Percentiles rank a stretch among this genome's conserved stretches.
Conservation (phyloP, 2,329 filamentous ascomycete species). For the Raffaelea arxii region DNA sequence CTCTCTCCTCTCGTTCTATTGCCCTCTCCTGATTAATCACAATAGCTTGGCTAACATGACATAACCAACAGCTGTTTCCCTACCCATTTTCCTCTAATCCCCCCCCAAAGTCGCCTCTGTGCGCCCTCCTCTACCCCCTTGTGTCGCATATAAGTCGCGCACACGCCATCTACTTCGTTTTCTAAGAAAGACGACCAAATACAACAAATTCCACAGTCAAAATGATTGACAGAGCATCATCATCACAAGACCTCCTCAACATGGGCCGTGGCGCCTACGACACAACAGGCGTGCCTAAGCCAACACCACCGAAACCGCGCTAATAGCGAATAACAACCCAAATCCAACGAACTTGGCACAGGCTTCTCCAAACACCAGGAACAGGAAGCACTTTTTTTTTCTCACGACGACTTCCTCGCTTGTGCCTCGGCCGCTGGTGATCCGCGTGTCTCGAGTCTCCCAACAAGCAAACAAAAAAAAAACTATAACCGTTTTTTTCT, state of each 20-base stretch:
- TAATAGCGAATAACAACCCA: slow-evolving; percentile 12
- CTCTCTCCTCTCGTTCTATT: not conserved
- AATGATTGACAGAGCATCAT: slow-evolving; percentile 22
- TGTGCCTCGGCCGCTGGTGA: not conserved
- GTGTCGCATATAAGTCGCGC: slow-evolving; percentile 2
- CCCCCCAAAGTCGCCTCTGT: too few relatives aligned
- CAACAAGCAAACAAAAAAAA: not conserved
- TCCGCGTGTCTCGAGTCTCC: not conserved
- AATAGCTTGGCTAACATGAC: not conserved
- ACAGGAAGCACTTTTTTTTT: too few relatives aligned
- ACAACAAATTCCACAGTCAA: slow-evolving; percentile 12
- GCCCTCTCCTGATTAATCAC: not conserved
- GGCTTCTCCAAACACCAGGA: not conserved
- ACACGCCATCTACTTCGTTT: not conserved
- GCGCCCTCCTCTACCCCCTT: not conserved
- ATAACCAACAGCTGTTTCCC: not conserved
- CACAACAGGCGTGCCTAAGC: slow-evolving; percentile 27
- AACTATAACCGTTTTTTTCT: not conserved
- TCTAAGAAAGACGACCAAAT: too few relatives aligned
- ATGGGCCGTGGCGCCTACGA: slow-evolving; percentile 27
- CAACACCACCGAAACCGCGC: slow-evolving; percentile 24
- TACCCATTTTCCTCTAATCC: too few relatives aligned
- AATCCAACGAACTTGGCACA: not conserved
- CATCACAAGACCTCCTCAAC: slow-evolving; percentile 18
- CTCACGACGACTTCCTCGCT: not conserved